Conservation (phyloP, 345 rosid species). For the Trapa bicornis region DNA sequence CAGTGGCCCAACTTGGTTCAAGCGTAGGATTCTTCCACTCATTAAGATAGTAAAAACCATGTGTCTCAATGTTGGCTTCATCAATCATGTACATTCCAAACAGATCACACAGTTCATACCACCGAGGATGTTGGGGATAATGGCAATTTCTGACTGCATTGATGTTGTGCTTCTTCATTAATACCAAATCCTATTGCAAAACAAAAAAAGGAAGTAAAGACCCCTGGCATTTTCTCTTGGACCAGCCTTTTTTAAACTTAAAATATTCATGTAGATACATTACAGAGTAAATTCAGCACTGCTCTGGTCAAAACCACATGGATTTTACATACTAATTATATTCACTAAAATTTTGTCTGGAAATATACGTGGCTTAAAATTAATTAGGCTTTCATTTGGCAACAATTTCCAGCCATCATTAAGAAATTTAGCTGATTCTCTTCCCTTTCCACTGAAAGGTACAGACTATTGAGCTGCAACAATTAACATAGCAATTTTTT, state of each 20-base stretch:
- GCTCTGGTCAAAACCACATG: not conserved
- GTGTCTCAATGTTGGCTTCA: slow-evolving; percentile 99
- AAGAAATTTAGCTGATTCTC: not conserved
- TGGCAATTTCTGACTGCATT: slow-evolving; percentile 98
- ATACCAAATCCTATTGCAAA: slow-evolving; percentile 59
- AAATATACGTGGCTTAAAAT: no score
- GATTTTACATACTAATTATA: not conserved
- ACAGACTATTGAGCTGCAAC: not conserved
- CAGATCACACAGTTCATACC: slow-evolving; percentile 94
- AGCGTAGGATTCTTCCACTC: slow-evolving; percentile 85
- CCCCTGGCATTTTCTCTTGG: not conserved
- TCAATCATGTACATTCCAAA: slow-evolving; percentile 98
- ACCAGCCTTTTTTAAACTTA: not conserved
- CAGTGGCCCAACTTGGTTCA: slow-evolving; percentile 84
- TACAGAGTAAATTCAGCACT: not conserved
- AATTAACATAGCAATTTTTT: no score
- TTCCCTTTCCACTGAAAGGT: not conserved
- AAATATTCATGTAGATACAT: not conserved
- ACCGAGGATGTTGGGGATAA: slow-evolving; percentile 97
- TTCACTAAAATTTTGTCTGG: not conserved
- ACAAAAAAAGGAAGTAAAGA: not conserved
- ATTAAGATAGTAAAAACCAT: slow-evolving; percentile 61
- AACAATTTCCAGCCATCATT: not conserved
- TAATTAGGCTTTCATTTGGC: not conserved
- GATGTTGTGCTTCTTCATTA: slow-evolving; percentile 89